Evolutionary conservation across 2,329 filamentous ascomycete genomes (phyloP), one percentile per base, ranked within the genome.

Genomic region (Penicillium sp.): DNA sequence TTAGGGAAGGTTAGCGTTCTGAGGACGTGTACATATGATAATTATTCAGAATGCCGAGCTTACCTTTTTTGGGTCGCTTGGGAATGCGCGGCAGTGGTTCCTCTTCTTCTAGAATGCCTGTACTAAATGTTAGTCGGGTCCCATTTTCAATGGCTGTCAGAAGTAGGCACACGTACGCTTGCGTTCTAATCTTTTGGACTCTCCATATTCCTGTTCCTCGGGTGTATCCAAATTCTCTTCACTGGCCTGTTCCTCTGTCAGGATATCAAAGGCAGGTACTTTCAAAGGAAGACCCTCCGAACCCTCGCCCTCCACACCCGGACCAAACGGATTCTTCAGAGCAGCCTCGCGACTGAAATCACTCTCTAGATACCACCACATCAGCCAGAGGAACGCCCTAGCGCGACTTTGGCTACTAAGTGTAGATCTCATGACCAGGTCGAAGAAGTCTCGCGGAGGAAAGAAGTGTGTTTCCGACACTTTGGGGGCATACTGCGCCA

Each of bases 291-390:
- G 62, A 6, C 74, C 76, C 11, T 71, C 76, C 5, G 73, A 69
- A 10, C 72, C 75, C 51, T 79, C 75, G 29, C 75, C 76, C 47
- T 76, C 74, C 38, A 75, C 60, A 15, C 78, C 78, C 2, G 76
- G 73, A 0, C 94, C 94, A 67, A 97, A 99, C 0, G 94, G 94
- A 68, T 99, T 99, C 65, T 90, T 88, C 47, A 91, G 83, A 44
- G 91, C 93, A 55, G 90, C 91, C 68, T 96, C 90, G 65, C 89
- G 86, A 0, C 90, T 90, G 65, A 97, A 97, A 72, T 97, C 91
- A 29, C 92, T 96, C 73, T 99, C 94, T 19, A 99, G 83, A 70
- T 99, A 97, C 81, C 94, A 97, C 94, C 94, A 99, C 87, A 99
- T 95, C 61, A 99, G 80, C 94, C 94, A 99, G 21, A 99, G 78